Percentiles rank a stretch among this genome's conserved stretches.
phyloP scores from a whole-genome alignment of 768 basidiomycete genomes.

The Macrolepiota fuliginosa region DNA sequence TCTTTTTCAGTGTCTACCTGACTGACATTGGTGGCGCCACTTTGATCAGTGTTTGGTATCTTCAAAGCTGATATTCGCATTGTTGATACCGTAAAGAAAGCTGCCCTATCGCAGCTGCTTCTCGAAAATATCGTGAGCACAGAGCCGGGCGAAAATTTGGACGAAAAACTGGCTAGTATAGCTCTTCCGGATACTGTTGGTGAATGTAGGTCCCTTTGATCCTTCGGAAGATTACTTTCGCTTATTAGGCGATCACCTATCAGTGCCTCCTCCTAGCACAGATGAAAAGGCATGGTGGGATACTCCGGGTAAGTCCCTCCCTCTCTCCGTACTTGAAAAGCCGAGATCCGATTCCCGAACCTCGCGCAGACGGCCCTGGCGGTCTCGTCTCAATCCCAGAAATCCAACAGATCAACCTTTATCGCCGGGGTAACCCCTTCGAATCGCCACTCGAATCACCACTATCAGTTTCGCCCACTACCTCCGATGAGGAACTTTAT shows the following conservation, averaged over 20 bases:
- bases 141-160: constrained; percentile 62
- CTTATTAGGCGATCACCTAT: constrained; percentile 11
- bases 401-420: constrained; percentile 29
- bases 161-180: constrained; percentile 66
- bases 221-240: neutral
- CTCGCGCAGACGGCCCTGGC: constrained; percentile 49
- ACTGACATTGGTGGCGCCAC: neutral
- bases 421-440: constrained; percentile 61
- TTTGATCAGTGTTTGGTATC: constrained; percentile 71
- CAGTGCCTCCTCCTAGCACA: constrained; percentile 86
- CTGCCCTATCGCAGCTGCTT: constrained; percentile 63
- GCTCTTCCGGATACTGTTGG: constrained; percentile 42
- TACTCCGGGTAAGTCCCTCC: constrained; percentile 47
- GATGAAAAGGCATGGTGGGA: constrained; percentile 83
- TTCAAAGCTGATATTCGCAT: constrained; percentile 77
- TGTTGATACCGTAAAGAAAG: constrained; percentile 75
- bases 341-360: neutral
- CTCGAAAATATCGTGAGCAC: constrained; percentile 63
- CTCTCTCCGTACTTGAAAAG: neutral
- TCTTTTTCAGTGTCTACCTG: neutral
- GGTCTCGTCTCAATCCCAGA: constrained; percentile 49
- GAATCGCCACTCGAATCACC: constrained; percentile 66
- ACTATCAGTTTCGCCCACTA: constrained; percentile 72
- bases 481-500: constrained; percentile 85
- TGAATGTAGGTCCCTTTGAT: constrained; percentile 37